phyloP scores from a whole-genome alignment of 352 stramenopile species.

The Blastocystis sp. region DNA sequence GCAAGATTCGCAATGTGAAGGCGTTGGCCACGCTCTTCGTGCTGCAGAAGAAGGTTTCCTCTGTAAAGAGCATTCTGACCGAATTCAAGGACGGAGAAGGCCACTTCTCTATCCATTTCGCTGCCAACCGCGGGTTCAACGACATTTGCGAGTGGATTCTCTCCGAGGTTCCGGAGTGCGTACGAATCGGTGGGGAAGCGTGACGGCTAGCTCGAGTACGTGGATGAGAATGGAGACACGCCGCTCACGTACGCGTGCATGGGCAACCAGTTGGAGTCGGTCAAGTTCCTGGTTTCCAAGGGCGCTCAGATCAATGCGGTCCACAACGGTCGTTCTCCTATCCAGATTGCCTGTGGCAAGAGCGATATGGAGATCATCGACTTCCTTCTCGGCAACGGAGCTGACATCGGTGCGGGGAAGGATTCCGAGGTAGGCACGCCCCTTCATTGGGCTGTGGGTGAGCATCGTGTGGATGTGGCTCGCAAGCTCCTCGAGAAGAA shows the following conservation, averaged over 20 bases:
- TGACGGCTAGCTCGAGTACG: conserved; percentile 32
- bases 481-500: neutral
- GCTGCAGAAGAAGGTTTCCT: conserved; percentile 44
- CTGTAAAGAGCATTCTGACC: conserved; percentile 35
- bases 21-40: conserved; percentile 58
- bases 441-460: conserved; percentile 55
- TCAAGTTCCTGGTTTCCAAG: conserved; percentile 69
- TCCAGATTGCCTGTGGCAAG: conserved; percentile 70
- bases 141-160: conserved; percentile 71
- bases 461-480: conserved; percentile 48
- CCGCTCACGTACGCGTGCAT: conserved; percentile 63
- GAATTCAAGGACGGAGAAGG: conserved; percentile 70
- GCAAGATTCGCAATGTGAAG: conserved; percentile 69
- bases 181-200: neutral
- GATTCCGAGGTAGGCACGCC: conserved; percentile 54
- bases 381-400: conserved; percentile 37
- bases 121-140: conserved; percentile 59
- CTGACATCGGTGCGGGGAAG: conserved; percentile 13
- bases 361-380: conserved; percentile 55
- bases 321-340: conserved; percentile 38
- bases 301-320: conserved; percentile 41
- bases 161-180: conserved; percentile 28
- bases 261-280: conserved; percentile 24
- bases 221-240: conserved; percentile 71
- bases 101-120: conserved; percentile 63